These are phyloP conservation scores for Acanthamoeba triangularis DNA, from an alignment of 208 protist genomes.

Conservation along the genomic window DNA sequence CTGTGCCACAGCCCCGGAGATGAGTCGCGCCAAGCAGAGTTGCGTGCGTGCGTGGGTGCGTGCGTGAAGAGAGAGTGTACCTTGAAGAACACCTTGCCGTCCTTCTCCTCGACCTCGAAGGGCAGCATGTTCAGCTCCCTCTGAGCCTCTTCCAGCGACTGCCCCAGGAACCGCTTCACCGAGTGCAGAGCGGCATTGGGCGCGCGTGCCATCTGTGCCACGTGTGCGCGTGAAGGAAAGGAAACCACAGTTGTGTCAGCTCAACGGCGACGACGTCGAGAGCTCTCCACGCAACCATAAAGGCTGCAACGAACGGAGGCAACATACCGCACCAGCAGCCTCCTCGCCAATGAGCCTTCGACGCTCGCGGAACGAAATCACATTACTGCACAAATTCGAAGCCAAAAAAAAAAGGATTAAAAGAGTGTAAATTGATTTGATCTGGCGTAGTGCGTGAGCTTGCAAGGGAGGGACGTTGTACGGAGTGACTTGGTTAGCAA, in stretches of 20 bases:
- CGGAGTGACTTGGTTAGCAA: slow-evolving; percentile 59
- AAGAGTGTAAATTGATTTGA: too few species aligned
- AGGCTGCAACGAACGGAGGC: too few species aligned
- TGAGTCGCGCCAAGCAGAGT: neutral
- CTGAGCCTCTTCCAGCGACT: slow-evolving; percentile 24
- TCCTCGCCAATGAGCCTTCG: slow-evolving; percentile 54
- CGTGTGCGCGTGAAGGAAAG: neutral
- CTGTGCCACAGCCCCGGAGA: neutral
- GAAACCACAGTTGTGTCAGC: neutral
- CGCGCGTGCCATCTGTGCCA: slow-evolving; percentile 34
- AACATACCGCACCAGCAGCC: neutral
- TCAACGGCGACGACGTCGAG: neutral
- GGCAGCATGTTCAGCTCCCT: slow-evolving; percentile 65
- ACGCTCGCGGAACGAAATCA: slow-evolving; percentile 59
- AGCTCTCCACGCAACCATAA: too few species aligned
- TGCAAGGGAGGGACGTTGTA: neutral
- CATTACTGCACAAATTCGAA: slow-evolving; percentile 11
- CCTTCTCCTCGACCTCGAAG: neutral
- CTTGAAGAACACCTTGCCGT: slow-evolving; percentile 27
- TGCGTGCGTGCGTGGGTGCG: too few species aligned
- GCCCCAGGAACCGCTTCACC: slow-evolving; percentile 51
- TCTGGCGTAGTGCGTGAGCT: too few species aligned
- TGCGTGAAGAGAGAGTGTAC: neutral
- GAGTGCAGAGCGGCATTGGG: slow-evolving; percentile 48
- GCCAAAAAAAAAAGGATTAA: too few species aligned